phyloP scores from a whole-genome alignment of 345 rosid genomes.

The Iberis pinnata region DNA sequence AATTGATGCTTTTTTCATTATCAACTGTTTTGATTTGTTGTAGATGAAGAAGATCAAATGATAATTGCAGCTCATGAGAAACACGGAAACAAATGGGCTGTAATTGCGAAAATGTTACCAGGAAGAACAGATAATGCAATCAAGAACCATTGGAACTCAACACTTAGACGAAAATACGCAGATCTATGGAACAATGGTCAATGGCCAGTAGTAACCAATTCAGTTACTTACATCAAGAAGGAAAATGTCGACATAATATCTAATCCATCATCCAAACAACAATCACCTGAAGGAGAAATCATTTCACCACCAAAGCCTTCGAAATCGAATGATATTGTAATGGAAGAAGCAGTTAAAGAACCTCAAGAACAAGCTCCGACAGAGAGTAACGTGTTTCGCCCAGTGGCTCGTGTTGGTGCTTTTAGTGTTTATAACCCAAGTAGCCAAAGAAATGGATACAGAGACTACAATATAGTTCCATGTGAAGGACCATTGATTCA shows the following conservation, averaged over 20 bases:
- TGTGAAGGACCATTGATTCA: conserved; percentile 51
- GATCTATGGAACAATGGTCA: conserved; percentile 32
- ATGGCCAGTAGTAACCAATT: conserved; percentile 33
- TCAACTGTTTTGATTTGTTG: conserved; percentile 13
- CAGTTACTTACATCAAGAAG: conserved; percentile 30
- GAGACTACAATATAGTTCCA: conserved; percentile 32
- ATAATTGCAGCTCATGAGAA: conserved; percentile 59
- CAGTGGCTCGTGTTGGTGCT: conserved; percentile 63
- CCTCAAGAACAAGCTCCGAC: conserved; percentile 20
- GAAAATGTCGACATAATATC: conserved; percentile 21
- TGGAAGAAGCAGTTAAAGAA: conserved; percentile 33
- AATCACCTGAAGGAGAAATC: conserved; percentile 37
- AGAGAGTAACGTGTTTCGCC: conserved; percentile 32
- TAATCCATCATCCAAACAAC: conserved; percentile 42
- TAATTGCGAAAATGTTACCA: conserved; percentile 62
- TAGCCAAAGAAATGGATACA: conserved; percentile 29
- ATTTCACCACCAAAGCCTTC: conserved; percentile 25
- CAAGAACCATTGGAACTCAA: conserved; percentile 92
- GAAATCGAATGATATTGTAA: conserved; percentile 25
- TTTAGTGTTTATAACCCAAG: conserved; percentile 54
- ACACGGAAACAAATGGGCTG: conserved; percentile 95
- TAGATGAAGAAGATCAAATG: conserved; percentile 76
- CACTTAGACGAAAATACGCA: conserved; percentile 51
- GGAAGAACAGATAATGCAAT: conserved; percentile 90
- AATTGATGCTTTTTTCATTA: too few relatives aligned